Evolutionary conservation across 108 stramenopile species (phyloP).

Genomic region (Thalassiosira profunda): DNA sequence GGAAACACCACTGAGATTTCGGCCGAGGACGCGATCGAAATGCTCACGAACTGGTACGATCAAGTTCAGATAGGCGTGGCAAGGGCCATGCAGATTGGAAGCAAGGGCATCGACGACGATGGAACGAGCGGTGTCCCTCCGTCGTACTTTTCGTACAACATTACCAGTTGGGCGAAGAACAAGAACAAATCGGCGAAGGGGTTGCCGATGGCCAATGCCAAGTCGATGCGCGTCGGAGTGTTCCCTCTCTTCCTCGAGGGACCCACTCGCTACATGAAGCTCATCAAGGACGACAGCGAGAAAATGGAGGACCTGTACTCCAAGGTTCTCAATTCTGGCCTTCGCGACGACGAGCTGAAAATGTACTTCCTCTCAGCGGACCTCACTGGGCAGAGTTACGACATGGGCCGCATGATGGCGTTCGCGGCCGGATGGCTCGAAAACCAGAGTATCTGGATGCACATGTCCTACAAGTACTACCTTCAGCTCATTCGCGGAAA

Average conservation of each 20-base stretch:
- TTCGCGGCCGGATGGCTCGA: constrained; percentile 97
- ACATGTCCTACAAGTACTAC: constrained; percentile 98
- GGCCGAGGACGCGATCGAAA: constrained; percentile 62
- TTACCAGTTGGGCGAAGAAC: constrained; percentile 75
- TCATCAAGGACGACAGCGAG: constrained; percentile 76
- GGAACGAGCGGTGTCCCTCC: constrained; percentile 88
- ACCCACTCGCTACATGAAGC: constrained; percentile 96
- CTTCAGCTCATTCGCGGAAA: constrained; percentile 94
- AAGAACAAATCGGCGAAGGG: constrained; percentile 60
- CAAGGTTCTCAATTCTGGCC: constrained; percentile 79
- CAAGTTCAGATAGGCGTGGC: constrained; percentile 84
- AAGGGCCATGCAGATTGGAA: constrained; percentile 84
- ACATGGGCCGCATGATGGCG: constrained; percentile 97
- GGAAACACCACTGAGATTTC: constrained; percentile 69
- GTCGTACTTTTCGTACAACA: constrained; percentile 87
- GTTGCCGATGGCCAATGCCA: constrained; percentile 81
- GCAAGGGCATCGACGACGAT: constrained; percentile 83
- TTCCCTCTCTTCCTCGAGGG: constrained; percentile 97
- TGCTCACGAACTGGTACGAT: constrained; percentile 74
- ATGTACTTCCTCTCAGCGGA: constrained; percentile 94
- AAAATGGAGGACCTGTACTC: constrained; percentile 84
- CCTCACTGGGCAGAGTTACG: constrained; percentile 90
- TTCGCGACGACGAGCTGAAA: constrained; percentile 86
- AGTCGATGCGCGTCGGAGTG: constrained; percentile 81
- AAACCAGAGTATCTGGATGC: constrained; percentile 97